Base-by-base conservation (phyloP, 2,329 filamentous ascomycete genomes). In the Penicillium sp. region DNA sequence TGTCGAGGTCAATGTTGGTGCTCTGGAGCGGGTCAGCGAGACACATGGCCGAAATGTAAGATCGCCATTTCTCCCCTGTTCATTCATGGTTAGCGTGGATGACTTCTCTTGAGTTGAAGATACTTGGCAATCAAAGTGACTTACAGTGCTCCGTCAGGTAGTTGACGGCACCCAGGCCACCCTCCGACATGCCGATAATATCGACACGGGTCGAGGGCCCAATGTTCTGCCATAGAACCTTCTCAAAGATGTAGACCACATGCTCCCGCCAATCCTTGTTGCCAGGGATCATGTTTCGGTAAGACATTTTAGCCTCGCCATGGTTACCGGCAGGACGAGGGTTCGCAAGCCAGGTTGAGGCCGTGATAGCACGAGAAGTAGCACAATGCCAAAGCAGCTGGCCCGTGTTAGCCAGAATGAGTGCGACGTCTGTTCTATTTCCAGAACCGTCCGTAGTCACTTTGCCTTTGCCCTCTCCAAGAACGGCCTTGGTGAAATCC, bases 331-430 rank as follows among this genome's bases (percentile, higher is more conserved):
- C 88, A 50, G 78, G 76, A 60, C 86, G 80, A 1, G 86, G 85
- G 40, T 87, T 72, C 1, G 76, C 77, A 7, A 76, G 66, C 77
- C 86, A 88, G 3, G 78, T 79, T 0, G 67, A 65, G 1, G 79
- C 67, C 1, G 82, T 88, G 54, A 95, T 76, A 0, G 84, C 77
- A 44, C 81, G 79, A 46, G 79, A 72, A 1, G 79, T 79, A 46
- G 81, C 79, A 36, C 88, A 83, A 68, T 88, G 89, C 85, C 90
- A 96, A 62, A 86, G 76, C 16, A 89, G 75, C 71, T 95, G 85
- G 4, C 89, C 90, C 4, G 84, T 78, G 66, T 96, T 96, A 41
- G 90, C 82, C 24, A 96, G 75, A 25, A 96, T 73, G 50, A 96
- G 74, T 3, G 67, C 59, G 0, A 64, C 25, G 18, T 76, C 72